Conservation (phyloP, 169 alveolate species). For the Babesia bigemina region DNA sequence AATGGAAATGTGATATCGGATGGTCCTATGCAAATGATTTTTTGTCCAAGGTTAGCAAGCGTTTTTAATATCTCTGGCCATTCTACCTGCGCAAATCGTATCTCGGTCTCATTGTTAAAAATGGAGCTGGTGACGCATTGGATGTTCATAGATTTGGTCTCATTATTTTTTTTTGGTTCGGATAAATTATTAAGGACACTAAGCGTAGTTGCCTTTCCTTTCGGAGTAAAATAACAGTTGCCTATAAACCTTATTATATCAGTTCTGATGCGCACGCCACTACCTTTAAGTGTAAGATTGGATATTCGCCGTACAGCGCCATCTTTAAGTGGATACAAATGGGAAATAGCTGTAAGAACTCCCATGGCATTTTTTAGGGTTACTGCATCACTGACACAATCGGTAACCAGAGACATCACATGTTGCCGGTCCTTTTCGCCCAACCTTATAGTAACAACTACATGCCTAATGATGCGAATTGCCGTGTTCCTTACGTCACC, state of each 20-base stretch:
- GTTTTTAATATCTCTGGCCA: slow-evolving; percentile 49
- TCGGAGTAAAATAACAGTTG: slow-evolving; percentile 30
- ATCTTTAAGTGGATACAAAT: slow-evolving; percentile 61
- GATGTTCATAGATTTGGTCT: background rate
- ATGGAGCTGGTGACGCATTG: slow-evolving; percentile 21
- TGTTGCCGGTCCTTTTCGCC: slow-evolving; percentile 55
- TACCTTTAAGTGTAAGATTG: slow-evolving; percentile 55
- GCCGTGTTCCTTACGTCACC: slow-evolving; percentile 23
- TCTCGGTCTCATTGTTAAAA: slow-evolving; percentile 22
- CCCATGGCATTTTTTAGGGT: slow-evolving; percentile 26
- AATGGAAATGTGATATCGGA: background rate
- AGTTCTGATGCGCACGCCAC: slow-evolving; percentile 15
- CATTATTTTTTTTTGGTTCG: background rate
- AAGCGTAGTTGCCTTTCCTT: slow-evolving; percentile 19
- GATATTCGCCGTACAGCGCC: slow-evolving; percentile 57
- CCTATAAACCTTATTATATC: slow-evolving; percentile 14
- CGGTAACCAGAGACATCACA: slow-evolving; percentile 46
- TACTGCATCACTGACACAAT: slow-evolving; percentile 45
- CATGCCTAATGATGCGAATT: slow-evolving; percentile 49
- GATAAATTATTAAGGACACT: slow-evolving; percentile 23
- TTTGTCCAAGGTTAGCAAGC: slow-evolving; percentile 2
- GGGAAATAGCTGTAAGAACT: slow-evolving; percentile 24
- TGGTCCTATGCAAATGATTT: background rate
- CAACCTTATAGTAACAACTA: slow-evolving; percentile 16
- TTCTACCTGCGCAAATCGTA: slow-evolving; percentile 10